Base-by-base conservation (phyloP, 441 rosid species). In the Biscutella laevigata region DNA sequence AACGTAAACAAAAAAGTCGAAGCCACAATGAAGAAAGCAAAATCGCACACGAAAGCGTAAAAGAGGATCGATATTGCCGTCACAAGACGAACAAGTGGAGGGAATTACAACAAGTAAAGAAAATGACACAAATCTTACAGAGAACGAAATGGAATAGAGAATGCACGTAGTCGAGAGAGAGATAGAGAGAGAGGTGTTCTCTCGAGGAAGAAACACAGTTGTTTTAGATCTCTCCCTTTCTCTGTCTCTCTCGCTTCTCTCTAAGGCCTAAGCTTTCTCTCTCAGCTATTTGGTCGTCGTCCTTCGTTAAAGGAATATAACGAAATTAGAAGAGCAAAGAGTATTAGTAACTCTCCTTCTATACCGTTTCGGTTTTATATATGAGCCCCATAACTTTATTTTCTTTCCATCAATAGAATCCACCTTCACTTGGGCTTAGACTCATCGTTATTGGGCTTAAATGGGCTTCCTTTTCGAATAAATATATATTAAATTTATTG, bases 1-100 rank as follows among this genome's bases (percentile, higher is more conserved):
- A 19, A 42, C 33, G 22, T 29, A 62, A 17, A 13, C 17, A 44
- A 35, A 43, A 29, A 7, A 33, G 29, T 12, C 5, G 21, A 43
- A 53, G 5, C 11, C 20, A 46, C 9, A 33, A 32, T 4, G 50
- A 27, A 6, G 53, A 25, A 53, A 56, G 42, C 9, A 38, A 67
- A 64, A 64, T 47, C 35, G 22, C 59, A 54, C 32, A 44, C 19
- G 58, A 44, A 5, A 11, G 32, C 35, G 35, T 33, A 26, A 34
- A 46, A 59, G 29, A 57, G 48, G 53, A 73, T 49, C 56, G 53
- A 15, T 11, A 37, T 71, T 71, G 76, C 78, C 78, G 78, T 76
- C 81, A 77, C 66, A 66, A 51, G 25, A 41, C 4, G 17, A 32
- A 9, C 29, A 32, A 46, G 27, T 19, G 9, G 59, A 47, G 67